Evolutionary conservation across 768 basidiomycete species (phyloP).

Genomic region (Mycena pura): DNA sequence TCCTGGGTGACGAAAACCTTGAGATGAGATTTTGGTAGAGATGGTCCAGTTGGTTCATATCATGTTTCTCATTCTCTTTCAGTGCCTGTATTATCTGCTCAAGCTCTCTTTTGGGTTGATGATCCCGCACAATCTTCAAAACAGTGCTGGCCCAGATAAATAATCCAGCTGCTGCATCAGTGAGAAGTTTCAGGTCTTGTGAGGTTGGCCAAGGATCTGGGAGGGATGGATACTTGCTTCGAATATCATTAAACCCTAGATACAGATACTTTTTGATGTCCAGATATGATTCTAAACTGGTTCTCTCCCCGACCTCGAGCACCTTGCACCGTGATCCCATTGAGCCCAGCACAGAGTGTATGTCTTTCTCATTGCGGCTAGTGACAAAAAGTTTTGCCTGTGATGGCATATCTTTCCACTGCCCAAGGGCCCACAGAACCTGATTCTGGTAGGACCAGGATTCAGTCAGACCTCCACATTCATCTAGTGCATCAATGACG

Average conservation of each 20-base stretch:
- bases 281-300: background rate
- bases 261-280: background rate
- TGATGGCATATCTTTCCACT: background rate
- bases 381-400: background rate
- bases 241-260: background rate
- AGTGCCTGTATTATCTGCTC: background rate
- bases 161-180: background rate
- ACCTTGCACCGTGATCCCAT: background rate
- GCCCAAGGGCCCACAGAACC: background rate
- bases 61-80: background rate
- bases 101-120: background rate
- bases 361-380: background rate
- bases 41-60: background rate
- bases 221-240: background rate
- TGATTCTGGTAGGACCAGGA: background rate
- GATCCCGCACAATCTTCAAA: background rate
- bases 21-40: background rate
- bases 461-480: conserved; percentile 1
- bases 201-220: background rate
- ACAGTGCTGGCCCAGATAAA: conserved; percentile 12
- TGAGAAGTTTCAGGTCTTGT: background rate
- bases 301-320: background rate
- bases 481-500: conserved; percentile 11
- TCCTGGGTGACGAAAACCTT: background rate
- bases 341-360: background rate